Conservation (phyloP, 306 rosid genomes). For the Potentilla sterilis region DNA sequence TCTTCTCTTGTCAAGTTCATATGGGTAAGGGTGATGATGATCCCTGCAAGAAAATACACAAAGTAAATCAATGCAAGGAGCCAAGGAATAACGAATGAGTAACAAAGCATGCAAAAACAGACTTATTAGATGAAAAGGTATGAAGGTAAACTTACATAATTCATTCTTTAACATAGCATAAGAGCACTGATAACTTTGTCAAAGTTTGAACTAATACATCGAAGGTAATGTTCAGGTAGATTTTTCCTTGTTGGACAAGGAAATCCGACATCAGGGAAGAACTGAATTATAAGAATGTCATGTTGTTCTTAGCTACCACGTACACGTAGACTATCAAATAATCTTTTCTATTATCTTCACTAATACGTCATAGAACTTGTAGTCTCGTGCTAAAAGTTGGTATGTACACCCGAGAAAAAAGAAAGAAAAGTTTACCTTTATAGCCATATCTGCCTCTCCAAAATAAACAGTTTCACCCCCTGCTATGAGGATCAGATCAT, state of each 20-base stretch:
- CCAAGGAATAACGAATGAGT: background rate
- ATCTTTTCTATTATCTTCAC: background rate
- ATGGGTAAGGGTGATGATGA: too few species aligned
- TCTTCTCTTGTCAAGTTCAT: too few species aligned
- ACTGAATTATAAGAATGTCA: constrained; percentile 1
- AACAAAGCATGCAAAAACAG: background rate
- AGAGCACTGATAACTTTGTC: constrained; percentile 6
- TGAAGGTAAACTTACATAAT: background rate
- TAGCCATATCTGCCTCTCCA: constrained; percentile 27
- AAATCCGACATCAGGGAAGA: constrained; percentile 26
- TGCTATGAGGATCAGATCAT: constrained; percentile 23
- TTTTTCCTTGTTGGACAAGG: constrained; percentile 27
- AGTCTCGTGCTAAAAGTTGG: background rate
- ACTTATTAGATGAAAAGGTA: background rate
- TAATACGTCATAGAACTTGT: background rate
- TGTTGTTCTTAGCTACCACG: too few species aligned
- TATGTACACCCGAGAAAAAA: background rate
- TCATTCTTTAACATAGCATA: constrained; percentile 1
- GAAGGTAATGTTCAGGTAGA: constrained; percentile 34
- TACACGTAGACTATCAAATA: background rate
- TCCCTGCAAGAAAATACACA: constrained; percentile 18
- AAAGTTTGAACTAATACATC: constrained; percentile 28
- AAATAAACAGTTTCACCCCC: constrained; percentile 31
- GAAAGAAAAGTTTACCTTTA: constrained; percentile 11
- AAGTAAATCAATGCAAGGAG: background rate